phyloP scores from a whole-genome alignment of 208 protist species.

The Trypanosoma caninum region DNA sequence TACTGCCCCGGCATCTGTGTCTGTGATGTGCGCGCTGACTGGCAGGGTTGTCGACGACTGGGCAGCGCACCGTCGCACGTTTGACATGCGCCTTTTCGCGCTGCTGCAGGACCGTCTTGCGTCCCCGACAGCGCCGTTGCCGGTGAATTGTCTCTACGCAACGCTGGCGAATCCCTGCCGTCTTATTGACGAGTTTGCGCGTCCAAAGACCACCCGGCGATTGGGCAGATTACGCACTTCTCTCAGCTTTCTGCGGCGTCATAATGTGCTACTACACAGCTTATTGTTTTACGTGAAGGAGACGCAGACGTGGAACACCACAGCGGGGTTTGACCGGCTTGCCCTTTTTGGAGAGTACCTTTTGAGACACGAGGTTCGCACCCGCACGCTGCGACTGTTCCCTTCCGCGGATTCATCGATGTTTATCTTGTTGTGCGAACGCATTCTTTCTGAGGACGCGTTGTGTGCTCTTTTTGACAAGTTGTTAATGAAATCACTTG shows the following conservation, averaged over 20 bases:
- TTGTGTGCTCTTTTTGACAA: constrained; percentile 55
- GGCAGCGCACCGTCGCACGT: constrained; percentile 20
- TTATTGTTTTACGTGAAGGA: constrained; percentile 67
- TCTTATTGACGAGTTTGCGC: constrained; percentile 70
- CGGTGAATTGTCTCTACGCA: constrained; percentile 45
- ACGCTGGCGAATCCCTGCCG: constrained; percentile 54
- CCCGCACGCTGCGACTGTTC: constrained; percentile 65
- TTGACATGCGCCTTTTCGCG: constrained; percentile 30
- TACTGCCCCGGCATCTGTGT: not conserved
- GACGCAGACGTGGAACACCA: constrained; percentile 72
- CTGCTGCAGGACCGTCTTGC: constrained; percentile 51
- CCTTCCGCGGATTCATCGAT: constrained; percentile 35
- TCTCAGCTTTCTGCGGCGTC: constrained; percentile 70
- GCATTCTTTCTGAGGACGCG: constrained; percentile 32
- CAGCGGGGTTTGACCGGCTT: constrained; percentile 67
- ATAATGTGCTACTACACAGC: constrained; percentile 87
- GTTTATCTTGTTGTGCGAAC: constrained; percentile 18
- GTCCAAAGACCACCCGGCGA: constrained; percentile 44
- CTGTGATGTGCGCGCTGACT: constrained; percentile 20
- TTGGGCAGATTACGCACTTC: constrained; percentile 38
- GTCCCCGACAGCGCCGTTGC: constrained; percentile 50
- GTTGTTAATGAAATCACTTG: constrained; percentile 34
- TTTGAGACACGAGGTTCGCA: constrained; percentile 47
- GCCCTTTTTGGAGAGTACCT: constrained; percentile 62
- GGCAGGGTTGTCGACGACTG: constrained; percentile 23